Percentiles rank a stretch among this genome's conserved stretches.
Evolutionary conservation across 106 monocot genomes (phyloP).

Genomic region (Phalaenopsis aphrodite): DNA sequence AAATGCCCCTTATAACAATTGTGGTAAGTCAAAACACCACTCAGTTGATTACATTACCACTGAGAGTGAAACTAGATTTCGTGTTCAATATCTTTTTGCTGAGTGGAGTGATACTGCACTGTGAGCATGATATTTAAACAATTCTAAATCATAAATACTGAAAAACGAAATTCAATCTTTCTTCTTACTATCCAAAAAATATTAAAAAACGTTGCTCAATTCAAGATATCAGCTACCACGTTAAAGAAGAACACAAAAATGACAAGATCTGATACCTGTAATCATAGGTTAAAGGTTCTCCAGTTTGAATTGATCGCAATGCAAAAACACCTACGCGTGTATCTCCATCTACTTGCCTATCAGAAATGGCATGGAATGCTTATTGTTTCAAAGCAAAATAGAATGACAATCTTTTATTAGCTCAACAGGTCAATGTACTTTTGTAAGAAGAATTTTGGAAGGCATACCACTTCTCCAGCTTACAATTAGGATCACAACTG

Average conservation of each 20-base stretch:
- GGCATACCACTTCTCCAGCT: slow-evolving; percentile 88
- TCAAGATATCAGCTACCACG: too few species aligned
- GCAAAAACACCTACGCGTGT: slow-evolving; percentile 97
- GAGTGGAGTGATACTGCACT: too few species aligned
- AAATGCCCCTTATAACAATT: not conserved
- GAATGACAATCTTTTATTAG: not conserved
- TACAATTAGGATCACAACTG: slow-evolving; percentile 95
- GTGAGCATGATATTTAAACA: too few species aligned
- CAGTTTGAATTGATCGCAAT: slow-evolving; percentile 52
- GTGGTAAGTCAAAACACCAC: not conserved
- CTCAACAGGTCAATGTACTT: not conserved
- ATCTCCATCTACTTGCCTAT: slow-evolving; percentile 98
- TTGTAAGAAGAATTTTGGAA: not conserved
- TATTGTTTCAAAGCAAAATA: not conserved
- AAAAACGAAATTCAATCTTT: too few species aligned
- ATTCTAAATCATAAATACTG: too few species aligned
- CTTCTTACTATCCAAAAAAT: too few species aligned
- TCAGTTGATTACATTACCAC: not conserved
- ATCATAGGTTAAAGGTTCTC: slow-evolving; percentile 92
- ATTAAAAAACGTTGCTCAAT: too few species aligned
- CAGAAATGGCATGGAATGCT: not conserved
- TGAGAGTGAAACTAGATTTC: too few species aligned
- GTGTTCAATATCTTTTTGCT: too few species aligned
- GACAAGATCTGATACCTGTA: slow-evolving; percentile 51
- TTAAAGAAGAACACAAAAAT: not conserved